Percentiles rank a stretch among this genome's conserved stretches.
Conservation (phyloP, 2,329 filamentous ascomycete species). For the Ophiostoma sp. region DNA sequence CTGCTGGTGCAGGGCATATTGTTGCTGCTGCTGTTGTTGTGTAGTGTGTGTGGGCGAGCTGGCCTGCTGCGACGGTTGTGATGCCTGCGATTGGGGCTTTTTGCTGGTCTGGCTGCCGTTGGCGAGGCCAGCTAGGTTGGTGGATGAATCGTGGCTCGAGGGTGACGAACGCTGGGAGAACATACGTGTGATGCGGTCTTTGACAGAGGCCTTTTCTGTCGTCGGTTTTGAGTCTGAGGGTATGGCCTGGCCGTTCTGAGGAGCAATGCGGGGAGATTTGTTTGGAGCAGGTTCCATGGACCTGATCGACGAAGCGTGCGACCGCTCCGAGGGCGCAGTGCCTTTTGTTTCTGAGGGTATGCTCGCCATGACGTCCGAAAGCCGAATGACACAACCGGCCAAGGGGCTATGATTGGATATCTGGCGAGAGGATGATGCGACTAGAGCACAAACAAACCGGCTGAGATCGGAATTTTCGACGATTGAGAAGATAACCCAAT, state of each 20-base stretch:
- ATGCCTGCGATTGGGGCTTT: background rate
- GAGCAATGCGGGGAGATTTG: constrained; percentile 39
- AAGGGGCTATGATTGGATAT: constrained; percentile 8
- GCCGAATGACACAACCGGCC: constrained; percentile 5
- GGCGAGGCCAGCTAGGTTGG: constrained; percentile 28
- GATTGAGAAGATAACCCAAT: background rate
- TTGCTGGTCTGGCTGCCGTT: constrained; percentile 25
- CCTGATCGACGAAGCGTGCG: constrained; percentile 47
- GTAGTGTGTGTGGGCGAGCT: constrained; percentile 11
- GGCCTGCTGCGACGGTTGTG: constrained; percentile 14
- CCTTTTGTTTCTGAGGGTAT: constrained; percentile 33
- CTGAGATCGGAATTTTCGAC: background rate
- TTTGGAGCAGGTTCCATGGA: constrained; percentile 41
- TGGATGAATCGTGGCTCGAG: constrained; percentile 27
- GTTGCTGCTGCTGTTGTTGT: constrained; percentile 5
- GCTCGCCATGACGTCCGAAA: constrained; percentile 32
- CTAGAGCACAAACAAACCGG: background rate
- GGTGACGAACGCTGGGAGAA: constrained; percentile 45
- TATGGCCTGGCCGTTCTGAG: constrained; percentile 36
- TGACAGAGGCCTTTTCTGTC: constrained; percentile 56
- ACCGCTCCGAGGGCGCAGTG: constrained; percentile 42
- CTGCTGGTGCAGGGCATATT: constrained; percentile 15
- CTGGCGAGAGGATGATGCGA: constrained; percentile 4
- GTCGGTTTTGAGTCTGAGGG: constrained; percentile 35
- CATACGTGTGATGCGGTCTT: constrained; percentile 60